Percentiles rank a stretch among this genome's conserved stretches.
Evolutionary conservation across 495 filamentous ascomycete genomes (phyloP).

Genomic region (Articulospora tetracladia): DNA sequence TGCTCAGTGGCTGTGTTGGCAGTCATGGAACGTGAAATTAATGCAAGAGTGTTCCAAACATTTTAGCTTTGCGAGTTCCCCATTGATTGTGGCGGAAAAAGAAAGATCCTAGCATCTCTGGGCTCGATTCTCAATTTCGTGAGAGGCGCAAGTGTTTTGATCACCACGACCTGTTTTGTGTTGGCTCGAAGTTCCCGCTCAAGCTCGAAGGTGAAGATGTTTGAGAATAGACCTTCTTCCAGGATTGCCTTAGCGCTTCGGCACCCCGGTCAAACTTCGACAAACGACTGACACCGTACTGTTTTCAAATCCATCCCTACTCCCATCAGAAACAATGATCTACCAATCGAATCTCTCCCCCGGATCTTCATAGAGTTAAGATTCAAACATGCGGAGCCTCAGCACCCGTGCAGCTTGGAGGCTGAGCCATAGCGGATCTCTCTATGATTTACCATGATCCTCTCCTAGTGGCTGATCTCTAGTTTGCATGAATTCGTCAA

Average conservation of each 20-base stretch:
- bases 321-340: not conserved
- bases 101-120: not conserved
- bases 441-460: constrained; percentile 10
- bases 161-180: not conserved
- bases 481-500: not conserved
- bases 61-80: not conserved
- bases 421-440: not conserved
- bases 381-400: constrained; percentile 23
- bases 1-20: not conserved
- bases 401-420: constrained; percentile 1
- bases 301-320: constrained; percentile 4
- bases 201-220: constrained; percentile 7
- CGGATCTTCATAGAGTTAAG: not conserved
- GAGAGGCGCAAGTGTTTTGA: constrained; percentile 1
- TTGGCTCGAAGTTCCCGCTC: constrained; percentile 6
- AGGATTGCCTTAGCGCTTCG: not conserved
- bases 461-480: constrained; percentile 5
- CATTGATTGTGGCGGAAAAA: not conserved
- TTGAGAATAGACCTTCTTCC: constrained; percentile 18
- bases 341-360: constrained; percentile 7
- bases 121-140: not conserved
- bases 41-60: not conserved
- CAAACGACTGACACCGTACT: not conserved
- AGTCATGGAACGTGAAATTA: not conserved
- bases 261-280: not conserved